Evolutionary conservation across 768 basidiomycete species (phyloP), one percentile per base, ranked within the genome.

Genomic region (Suillus tomentosus): DNA sequence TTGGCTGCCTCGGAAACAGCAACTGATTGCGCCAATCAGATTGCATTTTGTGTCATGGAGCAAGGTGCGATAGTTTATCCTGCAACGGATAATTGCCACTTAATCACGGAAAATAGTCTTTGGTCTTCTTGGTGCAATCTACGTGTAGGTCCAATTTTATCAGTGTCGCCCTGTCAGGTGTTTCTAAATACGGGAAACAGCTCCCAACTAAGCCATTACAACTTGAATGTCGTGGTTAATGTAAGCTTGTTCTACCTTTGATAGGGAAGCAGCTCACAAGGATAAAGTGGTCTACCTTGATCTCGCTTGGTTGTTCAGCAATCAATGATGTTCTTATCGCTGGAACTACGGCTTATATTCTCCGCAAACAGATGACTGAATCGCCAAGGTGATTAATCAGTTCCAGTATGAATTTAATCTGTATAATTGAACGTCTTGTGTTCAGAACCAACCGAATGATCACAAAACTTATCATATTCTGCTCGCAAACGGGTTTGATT

Each of bases 401-500:
- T 22, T n/a, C 42, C 22, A 51, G 14, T 22, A 34, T 47, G 14
- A 15, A 14, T 22, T 27, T 27, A 4, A 27, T 3, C 27, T 27
- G 27, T 27, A 10, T 10, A 8, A 62, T 19, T 24, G 8, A 42
- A 24, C n/a, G 3, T 34, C 40, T 27, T 10, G 27, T 56, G 0
- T 27, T 3, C 53, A 74, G 73, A 24, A 56, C 71, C 11, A 45
- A 40, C 2, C 42, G 68, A 39, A 54, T 68, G 45, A 43, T 76
- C 42, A 36, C 62, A 40, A 71, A 31, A 22, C 53, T 74, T 0
- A 50, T 39, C 58, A 70, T 11, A 3, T 70, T 74, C 63, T 65
- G 36, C 13, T 64, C 70, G 22, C 75, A 74, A 24, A 74, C 75
- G 66, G 73, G 73, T 7, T 37, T 72, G 1, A 61, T 73, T 43